Base-by-base conservation (phyloP, 2,329 filamentous ascomycete genomes). In the Lizonia empirigonia region DNA sequence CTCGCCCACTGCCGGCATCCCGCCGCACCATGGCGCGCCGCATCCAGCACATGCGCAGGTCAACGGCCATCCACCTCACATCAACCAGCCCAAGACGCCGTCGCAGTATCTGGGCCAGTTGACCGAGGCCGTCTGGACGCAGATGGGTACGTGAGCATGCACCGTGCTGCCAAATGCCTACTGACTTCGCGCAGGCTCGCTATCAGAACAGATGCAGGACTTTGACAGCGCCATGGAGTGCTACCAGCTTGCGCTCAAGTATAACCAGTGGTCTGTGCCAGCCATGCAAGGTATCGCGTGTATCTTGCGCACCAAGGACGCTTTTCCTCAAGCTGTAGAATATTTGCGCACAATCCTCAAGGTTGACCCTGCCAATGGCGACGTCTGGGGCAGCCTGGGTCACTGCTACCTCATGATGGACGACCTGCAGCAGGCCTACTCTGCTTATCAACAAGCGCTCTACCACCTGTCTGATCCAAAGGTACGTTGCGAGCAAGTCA, bases 391-490 rank as follows among this genome's bases (percentile, higher is more conserved):
- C 38, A 96, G 91, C 70, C 81, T 97, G 23, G 91, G 94, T n/a
- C 94, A 97, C 73, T 97, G 94, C 77, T 96, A 93, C 71, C 81
- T 99, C 20, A 99, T 99, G 94, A 96, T 96, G 84, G 94, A 99
- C 69, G 93, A 97, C 67, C 77, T 97, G 26, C 94, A 97, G 75
- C 91, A 97, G 70, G 94, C 94, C 1, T 99, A 99, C 68, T 90
- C 90, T 24, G 92, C 94, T 1, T 99, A 99, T 71, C 94, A 99
- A 72, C 91, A 95, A 71, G 94, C 94, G 5, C 78, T 97, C 6
- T 93, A 97, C 57, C 93, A 97, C 74, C 80, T 99, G 32, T 85
- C 88, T 39, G 93, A 97, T 71, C 92, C 93, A 1, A 97, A 97
- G 84, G 90, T 93, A 76, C 57, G 49, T 41, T 33, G 15, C 9